Evolutionary conservation across 1,139 yeast species (phyloP), one percentile per base, ranked within the genome.

Genomic region (Taphrina communis): DNA sequence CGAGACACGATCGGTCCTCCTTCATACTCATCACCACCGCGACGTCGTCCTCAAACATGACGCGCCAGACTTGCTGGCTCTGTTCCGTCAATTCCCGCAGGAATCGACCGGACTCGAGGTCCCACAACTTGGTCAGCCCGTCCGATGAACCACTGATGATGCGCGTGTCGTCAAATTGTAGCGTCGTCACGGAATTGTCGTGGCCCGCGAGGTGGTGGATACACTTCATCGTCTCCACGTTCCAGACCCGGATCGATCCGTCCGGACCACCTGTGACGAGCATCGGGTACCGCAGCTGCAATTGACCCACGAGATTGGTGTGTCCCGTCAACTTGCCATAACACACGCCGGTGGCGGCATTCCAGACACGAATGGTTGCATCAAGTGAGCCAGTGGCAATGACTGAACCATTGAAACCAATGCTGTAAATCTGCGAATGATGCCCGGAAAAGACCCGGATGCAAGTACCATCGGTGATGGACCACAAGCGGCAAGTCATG

Each of bases 231-330:
- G 86, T 84, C 42, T 85, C 85, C 0, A 97, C 95, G 76, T 94
- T 89, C 99, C 99, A 94, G 1, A 94, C 88, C 65, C 97, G 83
- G 57, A 94, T 82, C 0, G 97, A 88, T 0, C 96, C 86, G 77
- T 94, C 99, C 0, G 98, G 98, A 0, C 97, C 98, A 0, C 97
- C 99, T 46, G 96, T 89, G 1, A 94, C 97, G n/a, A 94, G 81
- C 58, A 86, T 87, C 19, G 88, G 87, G 55, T 89, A 87, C 7
- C 91, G 88, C 38, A 93, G 82, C 61, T 90, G 92, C 42, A 95
- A 82, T 35, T 94, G 81, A 0, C 99, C 99, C 25, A 94, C 99
- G 21, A 94, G 80, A 14, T 94, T 90, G 0, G 91, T 87, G 77
- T 94, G 99, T 0, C 97, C 97, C 70, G 86, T 89, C 51, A 90